Base-by-base conservation (phyloP, 2,329 filamentous ascomycete genomes). In the Ascochyta clinopodiicola region DNA sequence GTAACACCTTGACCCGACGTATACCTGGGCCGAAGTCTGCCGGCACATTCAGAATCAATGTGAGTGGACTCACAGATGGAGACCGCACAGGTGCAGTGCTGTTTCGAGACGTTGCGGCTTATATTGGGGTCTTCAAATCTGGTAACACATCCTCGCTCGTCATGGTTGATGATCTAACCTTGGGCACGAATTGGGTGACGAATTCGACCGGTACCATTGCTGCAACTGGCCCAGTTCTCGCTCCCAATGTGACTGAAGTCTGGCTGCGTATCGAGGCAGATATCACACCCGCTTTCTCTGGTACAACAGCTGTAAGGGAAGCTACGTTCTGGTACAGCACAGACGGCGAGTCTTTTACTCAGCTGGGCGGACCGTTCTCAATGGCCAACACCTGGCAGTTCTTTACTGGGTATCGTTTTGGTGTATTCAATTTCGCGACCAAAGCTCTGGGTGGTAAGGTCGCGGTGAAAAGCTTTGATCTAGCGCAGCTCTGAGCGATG, bases 71-170 rank as follows among this genome's bases (percentile, higher is more conserved):
- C 78, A 65, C 69, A 0, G 77, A 80, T 45, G 84, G 84, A 2
- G 84, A 86, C 56, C 75, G 78, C 12, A 75, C 79, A 0, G 84
- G 84, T 1, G 74, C 84, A 0, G 79, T 81, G 0, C 71, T 81
- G 4, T 83, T 87, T 70, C 79, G 84, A 1, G 82, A 86, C 59
- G 72, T 75, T 12, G 78, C 77, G 0, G 82, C 81, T 0, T 86
- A 80, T 65, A 81, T 87, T 27, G 83, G 81, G 1, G 68, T 86
- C 9, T 64, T 77, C 53, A 78, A 78, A 43, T 69, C 73, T 12
- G 74, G 61, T 6, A 56, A 79, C 0, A 61, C 71, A 3, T 64
- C 79, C 2, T 69, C 75, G 6, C 54, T 74, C 8, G 69, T 74
- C 42, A 68, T 73, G 62, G 67, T 73, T 7, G 74, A 78, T 38